Percentiles rank a stretch among this genome's conserved stretches.
phyloP scores from a whole-genome alignment of 2,329 filamentous ascomycete genomes.

The Microcyclospora pomicola region DNA sequence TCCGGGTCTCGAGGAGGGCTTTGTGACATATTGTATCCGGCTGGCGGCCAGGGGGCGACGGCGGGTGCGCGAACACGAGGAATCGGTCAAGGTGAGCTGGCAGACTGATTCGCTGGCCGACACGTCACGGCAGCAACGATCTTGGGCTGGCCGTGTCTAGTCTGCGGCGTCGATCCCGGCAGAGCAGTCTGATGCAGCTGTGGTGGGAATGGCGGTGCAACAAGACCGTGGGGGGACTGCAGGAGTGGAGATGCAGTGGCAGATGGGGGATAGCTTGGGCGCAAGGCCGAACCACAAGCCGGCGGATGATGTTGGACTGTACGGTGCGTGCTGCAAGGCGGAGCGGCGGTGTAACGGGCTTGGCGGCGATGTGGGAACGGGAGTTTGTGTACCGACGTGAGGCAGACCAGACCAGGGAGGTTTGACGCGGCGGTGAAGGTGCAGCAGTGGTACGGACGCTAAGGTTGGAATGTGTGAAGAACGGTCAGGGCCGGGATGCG shows the following conservation, averaged over 20 bases:
- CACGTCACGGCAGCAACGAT: constrained; percentile 16
- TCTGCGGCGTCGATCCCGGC: too few species aligned
- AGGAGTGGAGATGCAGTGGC: neutral
- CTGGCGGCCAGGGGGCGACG: constrained; percentile 5
- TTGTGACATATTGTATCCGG: constrained; percentile 68
- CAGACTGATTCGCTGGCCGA: constrained; percentile 14
- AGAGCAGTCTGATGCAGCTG: neutral
- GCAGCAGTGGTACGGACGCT: too few species aligned
- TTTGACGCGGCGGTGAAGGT: too few species aligned
- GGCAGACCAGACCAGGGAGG: too few species aligned
- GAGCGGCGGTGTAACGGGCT: too few species aligned
- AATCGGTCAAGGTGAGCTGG: constrained; percentile 10
- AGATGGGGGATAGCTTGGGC: neutral
- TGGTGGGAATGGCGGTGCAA: neutral
- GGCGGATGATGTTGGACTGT: too few species aligned
- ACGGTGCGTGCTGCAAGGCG: too few species aligned
- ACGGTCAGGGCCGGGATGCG: too few species aligned
- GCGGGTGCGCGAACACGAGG: constrained; percentile 4
- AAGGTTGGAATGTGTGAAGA: too few species aligned
- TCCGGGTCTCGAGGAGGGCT: constrained; percentile 62
- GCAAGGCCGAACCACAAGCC: too few species aligned
- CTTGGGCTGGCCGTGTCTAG: neutral
- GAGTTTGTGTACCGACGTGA: too few species aligned
- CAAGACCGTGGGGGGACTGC: neutral
- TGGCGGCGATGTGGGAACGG: too few species aligned